phyloP scores from a whole-genome alignment of 2,329 filamentous ascomycete species.

The Aspergillus proliferans region DNA sequence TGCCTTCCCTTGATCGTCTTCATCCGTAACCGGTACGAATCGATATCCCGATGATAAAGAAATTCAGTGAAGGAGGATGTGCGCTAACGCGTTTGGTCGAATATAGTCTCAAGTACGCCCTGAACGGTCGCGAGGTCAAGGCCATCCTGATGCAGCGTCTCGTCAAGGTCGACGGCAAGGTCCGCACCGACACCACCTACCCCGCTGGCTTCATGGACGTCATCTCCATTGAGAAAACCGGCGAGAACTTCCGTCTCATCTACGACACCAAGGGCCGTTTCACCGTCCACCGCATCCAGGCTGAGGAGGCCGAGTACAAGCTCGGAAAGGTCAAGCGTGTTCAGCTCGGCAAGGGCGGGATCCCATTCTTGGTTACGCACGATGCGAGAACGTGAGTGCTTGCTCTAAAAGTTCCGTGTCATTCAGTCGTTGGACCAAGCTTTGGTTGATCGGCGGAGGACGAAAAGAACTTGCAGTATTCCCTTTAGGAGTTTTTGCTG shows the following conservation, averaged over 20 bases:
- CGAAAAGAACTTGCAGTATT: constrained; percentile 17
- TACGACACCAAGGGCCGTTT: constrained; percentile 99
- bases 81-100: constrained; percentile 8
- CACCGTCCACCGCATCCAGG: constrained; percentile 98
- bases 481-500: constrained; percentile 12
- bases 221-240: constrained; percentile 98
- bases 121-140: constrained; percentile 97
- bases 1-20: constrained; percentile 99
- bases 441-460: constrained; percentile 64
- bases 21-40: constrained; percentile 64
- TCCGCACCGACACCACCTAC: constrained; percentile 97
- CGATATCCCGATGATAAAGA: background rate
- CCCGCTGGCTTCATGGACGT: constrained; percentile 99
- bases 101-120: constrained; percentile 96
- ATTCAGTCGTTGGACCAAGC: constrained; percentile 99
- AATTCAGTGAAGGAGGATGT: background rate
- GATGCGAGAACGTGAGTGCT: constrained; percentile 99
- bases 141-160: constrained; percentile 99
- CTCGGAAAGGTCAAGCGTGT: constrained; percentile 99
- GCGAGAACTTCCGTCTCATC: constrained; percentile 99
- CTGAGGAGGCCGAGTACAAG: constrained; percentile 99
- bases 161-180: constrained; percentile 99
- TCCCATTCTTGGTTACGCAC: constrained; percentile 99
- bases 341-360: constrained; percentile 97
- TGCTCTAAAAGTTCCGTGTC: constrained; percentile 64